These are phyloP conservation scores for Triangularia setosa DNA, from an alignment of 2,329 filamentous ascomycete genomes.

Conservation along the genomic window DNA sequence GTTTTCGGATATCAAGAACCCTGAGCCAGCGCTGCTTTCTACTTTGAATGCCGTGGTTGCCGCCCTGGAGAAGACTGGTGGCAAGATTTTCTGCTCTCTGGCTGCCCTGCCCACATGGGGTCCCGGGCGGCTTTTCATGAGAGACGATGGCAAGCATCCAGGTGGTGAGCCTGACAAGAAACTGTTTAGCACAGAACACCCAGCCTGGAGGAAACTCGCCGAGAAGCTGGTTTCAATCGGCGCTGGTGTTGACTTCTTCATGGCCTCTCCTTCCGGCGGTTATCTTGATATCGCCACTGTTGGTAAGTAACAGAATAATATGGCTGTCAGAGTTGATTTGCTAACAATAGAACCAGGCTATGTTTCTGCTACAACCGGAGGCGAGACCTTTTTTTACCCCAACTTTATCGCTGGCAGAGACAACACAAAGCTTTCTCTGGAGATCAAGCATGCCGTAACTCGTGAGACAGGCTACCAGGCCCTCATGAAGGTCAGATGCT, in stretches of 20 bases:
- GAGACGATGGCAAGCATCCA: slow-evolving; percentile 83
- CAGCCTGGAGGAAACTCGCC: slow-evolving; percentile 79
- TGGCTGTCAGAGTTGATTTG: not conserved
- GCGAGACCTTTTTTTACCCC: slow-evolving; percentile 93
- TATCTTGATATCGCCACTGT: slow-evolving; percentile 93
- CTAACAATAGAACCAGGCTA: slow-evolving; percentile 55
- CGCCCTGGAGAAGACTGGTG: slow-evolving; percentile 82
- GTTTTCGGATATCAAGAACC: slow-evolving; percentile 83
- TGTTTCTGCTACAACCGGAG: slow-evolving; percentile 82
- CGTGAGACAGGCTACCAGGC: slow-evolving; percentile 93
- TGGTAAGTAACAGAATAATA: slow-evolving; percentile 48
- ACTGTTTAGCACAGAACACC: slow-evolving; percentile 84
- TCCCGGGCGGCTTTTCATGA: slow-evolving; percentile 76
- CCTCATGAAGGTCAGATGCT: slow-evolving; percentile 97
- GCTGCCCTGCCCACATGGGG: slow-evolving; percentile 89
- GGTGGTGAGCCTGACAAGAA: slow-evolving; percentile 90
- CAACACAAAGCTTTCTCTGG: slow-evolving; percentile 74
- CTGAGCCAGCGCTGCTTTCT: slow-evolving; percentile 83
- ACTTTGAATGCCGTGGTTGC: slow-evolving; percentile 77
- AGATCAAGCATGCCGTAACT: slow-evolving; percentile 81
- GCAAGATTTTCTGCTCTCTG: slow-evolving; percentile 86
- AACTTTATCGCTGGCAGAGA: slow-evolving; percentile 91
- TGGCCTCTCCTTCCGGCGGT: slow-evolving; percentile 83
- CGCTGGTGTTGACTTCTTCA: slow-evolving; percentile 89
- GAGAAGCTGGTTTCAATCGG: slow-evolving; percentile 84